phyloP scores from a whole-genome alignment of 139 green algal genomes.

The Tetratostichococcus sp. region DNA sequence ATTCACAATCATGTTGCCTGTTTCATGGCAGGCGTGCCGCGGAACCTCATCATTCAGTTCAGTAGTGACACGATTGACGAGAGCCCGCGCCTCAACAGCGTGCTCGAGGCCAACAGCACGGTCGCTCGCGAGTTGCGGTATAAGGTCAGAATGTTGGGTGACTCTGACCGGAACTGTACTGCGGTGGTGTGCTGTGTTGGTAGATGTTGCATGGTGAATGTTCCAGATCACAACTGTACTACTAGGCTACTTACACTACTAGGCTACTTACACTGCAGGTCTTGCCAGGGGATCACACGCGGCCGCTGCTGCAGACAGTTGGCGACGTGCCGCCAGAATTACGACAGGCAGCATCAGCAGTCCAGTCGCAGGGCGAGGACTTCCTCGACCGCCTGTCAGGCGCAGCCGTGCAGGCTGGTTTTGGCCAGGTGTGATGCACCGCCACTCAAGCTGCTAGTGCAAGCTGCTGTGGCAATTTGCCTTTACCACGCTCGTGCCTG shows the following conservation, averaged over 20 bases:
- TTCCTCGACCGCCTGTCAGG: slow-evolving; percentile 25
- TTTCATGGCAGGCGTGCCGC: slow-evolving; percentile 40
- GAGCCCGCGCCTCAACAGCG: slow-evolving; percentile 58
- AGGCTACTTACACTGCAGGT: slow-evolving; percentile 61
- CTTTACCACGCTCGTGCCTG: too few species aligned
- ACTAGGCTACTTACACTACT: too few species aligned
- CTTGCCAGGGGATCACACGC: slow-evolving; percentile 76
- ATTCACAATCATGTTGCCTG: neutral
- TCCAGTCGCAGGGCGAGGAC: slow-evolving; percentile 19
- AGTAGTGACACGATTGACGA: slow-evolving; percentile 85
- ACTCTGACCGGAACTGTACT: too few species aligned
- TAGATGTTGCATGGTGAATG: too few species aligned
- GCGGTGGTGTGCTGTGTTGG: too few species aligned
- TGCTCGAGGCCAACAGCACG: slow-evolving; percentile 43
- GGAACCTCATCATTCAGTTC: slow-evolving; percentile 90
- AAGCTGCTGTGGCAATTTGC: too few species aligned
- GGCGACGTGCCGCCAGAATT: slow-evolving; percentile 33
- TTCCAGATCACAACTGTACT: too few species aligned
- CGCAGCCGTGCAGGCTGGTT: slow-evolving; percentile 21
- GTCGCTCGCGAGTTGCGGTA: neutral
- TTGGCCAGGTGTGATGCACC: neutral
- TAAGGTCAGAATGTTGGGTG: neutral
- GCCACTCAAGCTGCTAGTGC: neutral
- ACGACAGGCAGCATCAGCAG: slow-evolving; percentile 12
- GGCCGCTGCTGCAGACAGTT: slow-evolving; percentile 71